Evolutionary conservation across 345 rosid species (phyloP), one percentile per base, ranked within the genome.

Genomic region (Pseudoturritis turrita): DNA sequence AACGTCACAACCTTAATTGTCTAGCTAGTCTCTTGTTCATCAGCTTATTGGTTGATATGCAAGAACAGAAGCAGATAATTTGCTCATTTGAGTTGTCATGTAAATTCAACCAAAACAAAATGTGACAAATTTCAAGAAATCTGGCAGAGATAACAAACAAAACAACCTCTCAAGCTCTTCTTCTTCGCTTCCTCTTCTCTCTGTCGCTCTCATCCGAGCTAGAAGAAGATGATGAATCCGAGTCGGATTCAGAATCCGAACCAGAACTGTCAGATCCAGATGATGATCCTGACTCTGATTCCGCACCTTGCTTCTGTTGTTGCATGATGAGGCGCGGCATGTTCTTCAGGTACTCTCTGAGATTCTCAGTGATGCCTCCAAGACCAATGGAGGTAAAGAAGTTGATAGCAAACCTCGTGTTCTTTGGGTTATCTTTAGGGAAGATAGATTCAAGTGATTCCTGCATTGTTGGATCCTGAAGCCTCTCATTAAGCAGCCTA

Each of bases 301-400:
- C 86, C 1, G 85, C 78, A 26, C 63, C 81, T 19, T 78, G 83
- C 67, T 85, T 81, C 68, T 85, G 96, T 50, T 87, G 97, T 79
- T 91, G 93, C 99, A 91, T 88, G 74, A 94, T 91, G 47, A 89
- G 95, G 19, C 91, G 81, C 0, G 97, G 97, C 99, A 95, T 87
- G 75, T 95, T 91, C 91, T 95, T 91, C 73, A 89, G 56, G 75
- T 95, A 91, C 72, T 89, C 97, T 0, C 96, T 88, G 54, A 91
- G 82, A 73, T 82, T 95, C 79, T 95, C 96, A 5, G 97, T 95
- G 73, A 95, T 89, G 39, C 97, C 99, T 79, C 97, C 99, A 19
- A 95, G 93, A 40, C 99, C 99, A 79, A 91, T 89, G 43, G 99
- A 89, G 13, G 96, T 95, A 78, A 95, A 89, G 73, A 91, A 95